A percentile compares a stretch with the other conserved stretches of the same genome.
These are phyloP conservation scores for Funneliformis caledonium DNA, from an alignment of 371 early-diverging fungal genomes.

Conservation along the genomic window DNA sequence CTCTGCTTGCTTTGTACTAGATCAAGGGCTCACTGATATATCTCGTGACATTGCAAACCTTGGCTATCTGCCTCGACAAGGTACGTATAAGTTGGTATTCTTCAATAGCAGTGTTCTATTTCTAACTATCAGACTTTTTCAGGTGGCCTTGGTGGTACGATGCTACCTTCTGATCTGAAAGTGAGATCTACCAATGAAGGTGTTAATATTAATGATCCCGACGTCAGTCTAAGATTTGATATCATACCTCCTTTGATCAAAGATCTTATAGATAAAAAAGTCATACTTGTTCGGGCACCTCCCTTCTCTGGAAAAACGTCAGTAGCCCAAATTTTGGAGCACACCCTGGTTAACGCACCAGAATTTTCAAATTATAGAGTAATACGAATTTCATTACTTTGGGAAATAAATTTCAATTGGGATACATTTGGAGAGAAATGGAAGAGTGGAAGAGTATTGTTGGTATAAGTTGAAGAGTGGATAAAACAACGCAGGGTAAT, in stretches of 20 bases:
- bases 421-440: too few relatives aligned
- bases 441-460: slow-evolving; percentile 5
- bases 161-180: not conserved
- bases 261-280: not conserved
- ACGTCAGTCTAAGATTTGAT: not conserved
- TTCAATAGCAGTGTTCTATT: not conserved
- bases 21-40: too few relatives aligned
- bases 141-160: slow-evolving; percentile 28
- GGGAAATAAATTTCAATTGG: too few relatives aligned
- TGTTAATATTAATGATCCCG: not conserved
- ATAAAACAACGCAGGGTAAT: not conserved
- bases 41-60: not conserved
- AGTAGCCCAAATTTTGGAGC: not conserved
- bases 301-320: slow-evolving; percentile 18
- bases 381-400: slow-evolving; percentile 25
- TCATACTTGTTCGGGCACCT: slow-evolving; percentile 20
- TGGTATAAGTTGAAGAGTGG: not conserved
- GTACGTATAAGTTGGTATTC: slow-evolving; percentile 1
- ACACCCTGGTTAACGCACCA: not conserved
- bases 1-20: too few relatives aligned
- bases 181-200: not conserved
- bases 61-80: not conserved
- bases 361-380: slow-evolving; percentile 14
- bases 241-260: not conserved
- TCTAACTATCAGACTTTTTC: slow-evolving; percentile 16